Evolutionary conservation across 306 rosid genomes (phyloP).

Genomic region (Elaeagnus macrophylla): DNA sequence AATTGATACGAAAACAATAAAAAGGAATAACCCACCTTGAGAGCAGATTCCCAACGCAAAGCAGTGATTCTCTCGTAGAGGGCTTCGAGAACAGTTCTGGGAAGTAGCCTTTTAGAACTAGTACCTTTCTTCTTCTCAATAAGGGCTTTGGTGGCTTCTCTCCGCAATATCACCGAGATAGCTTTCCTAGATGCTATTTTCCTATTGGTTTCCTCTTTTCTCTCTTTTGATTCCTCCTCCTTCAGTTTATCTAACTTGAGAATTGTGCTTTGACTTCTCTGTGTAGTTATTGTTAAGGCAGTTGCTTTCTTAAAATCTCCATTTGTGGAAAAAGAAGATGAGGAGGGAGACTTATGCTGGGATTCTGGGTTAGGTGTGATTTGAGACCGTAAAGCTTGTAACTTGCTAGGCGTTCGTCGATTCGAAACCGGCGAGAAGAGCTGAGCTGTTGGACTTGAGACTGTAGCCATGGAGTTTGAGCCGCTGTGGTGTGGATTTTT

Average conservation of each 20-base stretch:
- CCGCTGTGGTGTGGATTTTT: no score
- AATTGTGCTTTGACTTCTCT: constrained; percentile 23
- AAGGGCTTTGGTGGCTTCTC: constrained; percentile 80
- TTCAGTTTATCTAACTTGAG: constrained; percentile 38
- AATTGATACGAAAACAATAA: neutral
- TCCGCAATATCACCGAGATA: constrained; percentile 59
- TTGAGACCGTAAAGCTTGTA: neutral
- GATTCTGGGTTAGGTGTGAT: neutral
- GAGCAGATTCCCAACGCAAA: constrained; percentile 87
- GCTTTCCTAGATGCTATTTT: constrained; percentile 81
- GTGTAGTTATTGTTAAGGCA: constrained; percentile 9
- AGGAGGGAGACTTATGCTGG: constrained; percentile 1
- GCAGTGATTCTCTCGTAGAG: constrained; percentile 71
- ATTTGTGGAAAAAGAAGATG: constrained; percentile 1
- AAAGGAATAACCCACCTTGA: constrained; percentile 40
- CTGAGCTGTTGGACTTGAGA: constrained; percentile 22
- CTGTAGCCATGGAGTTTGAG: constrained; percentile 32
- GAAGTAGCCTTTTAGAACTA: constrained; percentile 74
- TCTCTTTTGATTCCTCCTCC: constrained; percentile 45
- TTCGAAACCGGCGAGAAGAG: constrained; percentile 17
- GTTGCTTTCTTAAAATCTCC: constrained; percentile 7
- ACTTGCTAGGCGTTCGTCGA: constrained; percentile 11
- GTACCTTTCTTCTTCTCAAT: constrained; percentile 71
- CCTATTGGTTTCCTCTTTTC: constrained; percentile 58
- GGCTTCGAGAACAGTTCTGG: constrained; percentile 78